Percentiles rank a stretch among this genome's conserved stretches.
Evolutionary conservation across 2,329 filamentous ascomycete genomes (phyloP).

Genomic region (Ceratocystis harringtonii): DNA sequence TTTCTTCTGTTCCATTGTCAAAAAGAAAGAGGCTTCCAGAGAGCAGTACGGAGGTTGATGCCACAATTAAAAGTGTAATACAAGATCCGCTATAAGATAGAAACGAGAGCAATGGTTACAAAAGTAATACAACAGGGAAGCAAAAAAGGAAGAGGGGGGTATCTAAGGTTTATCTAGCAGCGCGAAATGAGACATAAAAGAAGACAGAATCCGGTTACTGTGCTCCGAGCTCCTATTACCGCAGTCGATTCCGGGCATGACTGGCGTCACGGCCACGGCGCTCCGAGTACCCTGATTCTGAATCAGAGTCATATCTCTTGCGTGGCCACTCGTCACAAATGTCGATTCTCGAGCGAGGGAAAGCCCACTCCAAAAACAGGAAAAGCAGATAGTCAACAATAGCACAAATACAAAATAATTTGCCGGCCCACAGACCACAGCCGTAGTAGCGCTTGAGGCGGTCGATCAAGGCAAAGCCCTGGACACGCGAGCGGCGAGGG

Average conservation of each 20-base stretch:
- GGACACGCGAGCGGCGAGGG: conserved; percentile 52
- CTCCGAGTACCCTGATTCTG: conserved; percentile 12
- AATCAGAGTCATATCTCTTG: conserved; percentile 32
- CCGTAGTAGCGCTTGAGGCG: conserved; percentile 92
- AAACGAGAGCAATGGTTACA: not conserved
- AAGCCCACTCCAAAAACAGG: conserved; percentile 73
- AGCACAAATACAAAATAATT: conserved; percentile 88
- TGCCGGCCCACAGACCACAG: conserved; percentile 95
- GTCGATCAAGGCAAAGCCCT: conserved; percentile 86
- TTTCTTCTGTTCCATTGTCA: too few species aligned
- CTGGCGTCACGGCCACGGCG: conserved; percentile 7
- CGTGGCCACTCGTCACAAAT: conserved; percentile 83
- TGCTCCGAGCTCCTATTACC: not conserved
- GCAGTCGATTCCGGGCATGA: not conserved
- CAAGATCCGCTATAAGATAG: not conserved
- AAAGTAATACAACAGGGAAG: not conserved
- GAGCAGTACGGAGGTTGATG: too few species aligned
- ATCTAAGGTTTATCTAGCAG: not conserved
- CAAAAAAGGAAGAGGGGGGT: not conserved
- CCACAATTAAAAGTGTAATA: not conserved
- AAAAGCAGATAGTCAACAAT: conserved; percentile 90
- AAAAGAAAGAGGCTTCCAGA: too few species aligned
- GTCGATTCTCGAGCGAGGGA: conserved; percentile 73
- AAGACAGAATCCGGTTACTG: not conserved
- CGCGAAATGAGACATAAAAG: not conserved